phyloP scores from a whole-genome alignment of 257 asterid species.

The Linderniella brevidens region DNA sequence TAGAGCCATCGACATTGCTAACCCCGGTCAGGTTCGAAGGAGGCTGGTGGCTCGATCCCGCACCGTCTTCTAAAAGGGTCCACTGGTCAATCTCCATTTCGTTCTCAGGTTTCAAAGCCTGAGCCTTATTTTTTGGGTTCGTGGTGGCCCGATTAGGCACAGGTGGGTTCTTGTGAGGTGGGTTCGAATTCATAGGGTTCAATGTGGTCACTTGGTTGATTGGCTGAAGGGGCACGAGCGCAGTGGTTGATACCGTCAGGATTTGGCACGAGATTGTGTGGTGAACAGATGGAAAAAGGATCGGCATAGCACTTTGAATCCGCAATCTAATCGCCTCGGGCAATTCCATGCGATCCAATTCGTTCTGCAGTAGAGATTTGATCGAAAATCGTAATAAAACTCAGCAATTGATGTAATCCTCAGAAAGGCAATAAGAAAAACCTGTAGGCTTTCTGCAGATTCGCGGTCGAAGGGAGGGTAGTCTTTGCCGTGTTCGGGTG shows the following conservation, averaged over 20 bases:
- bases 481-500: constrained; percentile 23
- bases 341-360: constrained; percentile 55
- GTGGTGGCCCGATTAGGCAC: constrained; percentile 29
- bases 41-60: constrained; percentile 39
- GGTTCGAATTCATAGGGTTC: constrained; percentile 23
- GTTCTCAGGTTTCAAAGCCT: constrained; percentile 23
- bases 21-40: constrained; percentile 23
- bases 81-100: constrained; percentile 51
- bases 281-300: constrained; percentile 30
- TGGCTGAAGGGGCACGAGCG: constrained; percentile 41
- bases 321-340: constrained; percentile 60
- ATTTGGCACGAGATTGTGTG: constrained; percentile 42
- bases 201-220: constrained; percentile 28
- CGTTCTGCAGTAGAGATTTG: constrained; percentile 28
- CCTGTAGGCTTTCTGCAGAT: constrained; percentile 84
- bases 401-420: neutral
- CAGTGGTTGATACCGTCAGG: constrained; percentile 33
- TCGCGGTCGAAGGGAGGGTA: constrained; percentile 57
- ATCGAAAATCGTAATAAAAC: neutral
- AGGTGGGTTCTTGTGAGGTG: constrained; percentile 26
- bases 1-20: constrained; percentile 33
- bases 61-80: constrained; percentile 72
- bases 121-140: constrained; percentile 26
- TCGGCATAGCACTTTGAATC: constrained; percentile 74
- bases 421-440: constrained; percentile 9